phyloP scores from a whole-genome alignment of 2,329 filamentous ascomycete genomes.

The Magnaporthiopsis rhizophila region DNA sequence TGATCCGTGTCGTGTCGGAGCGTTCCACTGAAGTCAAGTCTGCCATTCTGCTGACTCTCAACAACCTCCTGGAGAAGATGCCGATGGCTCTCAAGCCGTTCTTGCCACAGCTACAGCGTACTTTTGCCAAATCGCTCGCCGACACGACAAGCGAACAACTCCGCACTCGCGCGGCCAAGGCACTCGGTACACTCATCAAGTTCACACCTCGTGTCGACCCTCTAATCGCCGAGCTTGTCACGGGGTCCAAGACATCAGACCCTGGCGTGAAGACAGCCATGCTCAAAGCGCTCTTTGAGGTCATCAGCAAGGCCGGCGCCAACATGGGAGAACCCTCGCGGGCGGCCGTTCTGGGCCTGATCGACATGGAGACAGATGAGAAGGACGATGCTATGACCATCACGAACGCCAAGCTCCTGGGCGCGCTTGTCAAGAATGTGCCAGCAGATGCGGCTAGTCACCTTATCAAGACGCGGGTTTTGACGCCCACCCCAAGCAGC shows the following conservation, averaged over 20 bases:
- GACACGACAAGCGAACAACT: conserved; percentile 87
- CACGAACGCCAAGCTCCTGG: conserved; percentile 83
- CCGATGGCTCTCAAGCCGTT: conserved; percentile 93
- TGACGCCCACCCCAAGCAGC: conserved; percentile 66
- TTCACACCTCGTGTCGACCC: conserved; percentile 93
- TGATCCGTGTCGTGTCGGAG: conserved; percentile 96
- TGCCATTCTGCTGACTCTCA: conserved; percentile 87
- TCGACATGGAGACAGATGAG: conserved; percentile 76
- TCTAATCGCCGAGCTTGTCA: conserved; percentile 82
- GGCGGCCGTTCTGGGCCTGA: conserved; percentile 75
- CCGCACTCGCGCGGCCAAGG: conserved; percentile 82
- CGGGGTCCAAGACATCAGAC: conserved; percentile 88
- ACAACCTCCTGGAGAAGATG: conserved; percentile 94
- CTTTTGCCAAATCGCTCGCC: conserved; percentile 91
- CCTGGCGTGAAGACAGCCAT: conserved; percentile 86
- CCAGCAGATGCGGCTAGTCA: conserved; percentile 58
- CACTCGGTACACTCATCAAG: conserved; percentile 89
- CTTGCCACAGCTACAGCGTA: conserved; percentile 90
- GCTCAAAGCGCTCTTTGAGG: conserved; percentile 93
- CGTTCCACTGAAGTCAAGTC: conserved; percentile 93
- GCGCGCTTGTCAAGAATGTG: conserved; percentile 81
- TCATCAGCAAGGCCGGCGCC: conserved; percentile 85
- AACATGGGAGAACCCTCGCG: conserved; percentile 94
- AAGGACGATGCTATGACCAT: conserved; percentile 72
- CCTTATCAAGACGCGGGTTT: conserved; percentile 63